Evolutionary conservation across 2,329 filamentous ascomycete genomes (phyloP).

Genomic region (Basipetospora sp.): DNA sequence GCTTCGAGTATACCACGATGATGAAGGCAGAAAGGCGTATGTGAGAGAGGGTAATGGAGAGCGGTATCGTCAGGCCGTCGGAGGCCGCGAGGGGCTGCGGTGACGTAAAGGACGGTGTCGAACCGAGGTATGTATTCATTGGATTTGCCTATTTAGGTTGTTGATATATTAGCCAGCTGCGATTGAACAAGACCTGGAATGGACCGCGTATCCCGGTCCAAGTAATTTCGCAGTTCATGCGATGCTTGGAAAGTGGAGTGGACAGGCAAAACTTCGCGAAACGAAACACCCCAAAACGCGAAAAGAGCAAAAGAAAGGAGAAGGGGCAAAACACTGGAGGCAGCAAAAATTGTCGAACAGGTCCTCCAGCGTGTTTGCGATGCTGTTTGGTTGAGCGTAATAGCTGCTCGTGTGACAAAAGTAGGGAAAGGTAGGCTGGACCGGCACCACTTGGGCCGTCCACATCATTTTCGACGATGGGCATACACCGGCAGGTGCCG

Average conservation of each 20-base stretch:
- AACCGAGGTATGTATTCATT: constrained; percentile 84
- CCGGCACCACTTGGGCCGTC: no score
- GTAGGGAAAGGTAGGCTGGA: no score
- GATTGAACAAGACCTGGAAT: constrained; percentile 2
- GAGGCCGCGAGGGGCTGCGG: constrained; percentile 82
- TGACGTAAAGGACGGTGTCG: constrained; percentile 82
- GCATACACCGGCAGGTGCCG: no score
- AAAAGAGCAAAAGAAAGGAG: background rate
- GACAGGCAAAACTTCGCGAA: constrained; percentile 7
- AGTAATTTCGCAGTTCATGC: constrained; percentile 22
- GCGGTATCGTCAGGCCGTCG: constrained; percentile 86
- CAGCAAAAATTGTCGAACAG: no score
- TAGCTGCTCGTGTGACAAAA: no score
- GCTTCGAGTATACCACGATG: constrained; percentile 90
- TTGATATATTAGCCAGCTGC: constrained; percentile 30
- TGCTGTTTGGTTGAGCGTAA: no score
- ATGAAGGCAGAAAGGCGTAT: constrained; percentile 95
- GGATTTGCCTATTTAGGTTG: constrained; percentile 60
- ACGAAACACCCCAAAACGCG: background rate
- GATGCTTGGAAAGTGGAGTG: constrained; percentile 7
- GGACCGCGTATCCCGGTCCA: constrained; percentile 20
- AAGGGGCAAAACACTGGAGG: background rate
- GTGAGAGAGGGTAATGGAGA: constrained; percentile 90
- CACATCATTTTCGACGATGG: no score
- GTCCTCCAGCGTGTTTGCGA: no score